phyloP scores from a whole-genome alignment of 768 basidiomycete genomes.

The Hygrophoropsis aurantiaca region DNA sequence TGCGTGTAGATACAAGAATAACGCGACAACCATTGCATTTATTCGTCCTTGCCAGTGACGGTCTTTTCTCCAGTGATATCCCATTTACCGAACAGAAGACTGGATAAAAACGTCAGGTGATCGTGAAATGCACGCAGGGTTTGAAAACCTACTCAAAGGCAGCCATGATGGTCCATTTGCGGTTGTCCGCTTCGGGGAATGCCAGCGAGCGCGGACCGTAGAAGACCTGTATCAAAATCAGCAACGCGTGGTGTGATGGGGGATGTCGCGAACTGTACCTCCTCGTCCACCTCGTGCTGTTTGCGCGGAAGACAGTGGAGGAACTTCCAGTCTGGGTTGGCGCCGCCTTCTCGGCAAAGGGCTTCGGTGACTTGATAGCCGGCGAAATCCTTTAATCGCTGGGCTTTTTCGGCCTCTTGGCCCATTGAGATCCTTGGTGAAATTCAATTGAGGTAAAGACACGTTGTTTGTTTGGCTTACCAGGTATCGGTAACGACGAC shows the following conservation, averaged over 20 bases:
- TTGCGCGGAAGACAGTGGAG: constrained; percentile 96
- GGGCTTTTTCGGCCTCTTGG: constrained; percentile 90
- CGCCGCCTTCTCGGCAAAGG: constrained; percentile 77
- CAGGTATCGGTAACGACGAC: constrained; percentile 98
- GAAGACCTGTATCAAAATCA: constrained; percentile 60
- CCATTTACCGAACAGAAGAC: constrained; percentile 49
- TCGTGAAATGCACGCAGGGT: constrained; percentile 3
- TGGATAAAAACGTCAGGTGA: constrained; percentile 1
- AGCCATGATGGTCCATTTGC: constrained; percentile 97
- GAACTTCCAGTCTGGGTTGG: constrained; percentile 89
- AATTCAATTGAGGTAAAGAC: neutral
- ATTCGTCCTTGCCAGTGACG: neutral
- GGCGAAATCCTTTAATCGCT: constrained; percentile 80
- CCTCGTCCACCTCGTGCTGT: constrained; percentile 91
- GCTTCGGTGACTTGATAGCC: constrained; percentile 95
- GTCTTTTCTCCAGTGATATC: constrained; percentile 23
- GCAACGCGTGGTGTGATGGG: constrained; percentile 4
- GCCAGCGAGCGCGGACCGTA: constrained; percentile 90
- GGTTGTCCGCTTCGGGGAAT: constrained; percentile 94
- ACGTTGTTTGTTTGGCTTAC: constrained; percentile 37
- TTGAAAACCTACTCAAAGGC: constrained; percentile 75
- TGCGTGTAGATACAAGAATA: no score
- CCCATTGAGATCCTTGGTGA: constrained; percentile 93
- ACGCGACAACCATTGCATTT: no score
- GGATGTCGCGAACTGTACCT: constrained; percentile 45